Conservation (phyloP, 495 filamentous ascomycete genomes). For the Durotheca rogersii region DNA sequence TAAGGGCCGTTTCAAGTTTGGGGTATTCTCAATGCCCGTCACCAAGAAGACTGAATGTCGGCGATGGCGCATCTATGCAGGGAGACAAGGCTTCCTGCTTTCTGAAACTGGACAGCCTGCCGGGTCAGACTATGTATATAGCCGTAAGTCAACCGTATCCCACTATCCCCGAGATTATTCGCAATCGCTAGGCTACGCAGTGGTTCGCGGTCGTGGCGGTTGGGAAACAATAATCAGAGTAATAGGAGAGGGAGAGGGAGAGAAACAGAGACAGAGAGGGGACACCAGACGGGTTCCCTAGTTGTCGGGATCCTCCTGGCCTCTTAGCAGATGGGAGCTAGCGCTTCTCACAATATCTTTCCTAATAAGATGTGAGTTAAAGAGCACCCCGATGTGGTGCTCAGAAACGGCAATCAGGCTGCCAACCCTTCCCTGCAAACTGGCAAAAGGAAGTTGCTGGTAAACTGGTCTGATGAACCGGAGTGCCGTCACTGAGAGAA, state of each 20-base stretch:
- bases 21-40: conserved; percentile 24
- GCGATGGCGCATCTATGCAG: conserved; percentile 12
- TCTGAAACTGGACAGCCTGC: conserved; percentile 12
- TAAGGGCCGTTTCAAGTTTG: conserved; percentile 30
- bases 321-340: conserved; percentile 11
- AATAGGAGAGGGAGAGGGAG: neutral
- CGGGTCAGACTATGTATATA: too few species aligned
- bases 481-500: conserved; percentile 6
- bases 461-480: conserved; percentile 10
- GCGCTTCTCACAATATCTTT: conserved; percentile 15
- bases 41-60: conserved; percentile 8
- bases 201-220: neutral
- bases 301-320: conserved; percentile 6
- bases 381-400: conserved; percentile 26
- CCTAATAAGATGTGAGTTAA: conserved; percentile 28
- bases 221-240: neutral
- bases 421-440: conserved; percentile 17
- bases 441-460: conserved; percentile 20
- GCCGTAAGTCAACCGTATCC: too few species aligned
- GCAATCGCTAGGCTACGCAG: neutral
- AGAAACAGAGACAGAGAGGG: neutral
- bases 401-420: conserved; percentile 18
- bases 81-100: conserved; percentile 16
- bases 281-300: neutral
- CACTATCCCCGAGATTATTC: too few species aligned